Percentiles rank a stretch among this genome's conserved stretches.
phyloP scores from a whole-genome alignment of 352 stramenopile species.

The Globisporangium nagaii region DNA sequence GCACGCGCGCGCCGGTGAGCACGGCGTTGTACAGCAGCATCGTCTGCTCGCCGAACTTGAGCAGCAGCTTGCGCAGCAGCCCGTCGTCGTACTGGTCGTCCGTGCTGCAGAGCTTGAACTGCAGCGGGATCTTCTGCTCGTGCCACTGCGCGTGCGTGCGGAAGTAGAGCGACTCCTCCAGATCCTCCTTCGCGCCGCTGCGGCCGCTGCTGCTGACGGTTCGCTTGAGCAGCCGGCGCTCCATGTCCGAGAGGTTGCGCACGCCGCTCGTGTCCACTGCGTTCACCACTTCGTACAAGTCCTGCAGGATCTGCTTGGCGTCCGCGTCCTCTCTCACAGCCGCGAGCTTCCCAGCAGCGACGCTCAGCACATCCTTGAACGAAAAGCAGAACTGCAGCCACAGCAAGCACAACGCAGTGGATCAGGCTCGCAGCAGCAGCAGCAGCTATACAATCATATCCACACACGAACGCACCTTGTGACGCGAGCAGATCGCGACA shows the following conservation, averaged over 20 bases:
- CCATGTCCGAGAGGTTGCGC: slow-evolving; percentile 64
- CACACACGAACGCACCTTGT: slow-evolving; percentile 47
- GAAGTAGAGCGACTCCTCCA: slow-evolving; percentile 54
- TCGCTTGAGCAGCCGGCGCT: slow-evolving; percentile 68
- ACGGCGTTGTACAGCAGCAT: slow-evolving; percentile 87
- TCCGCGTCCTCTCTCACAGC: slow-evolving; percentile 32
- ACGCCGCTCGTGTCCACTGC: slow-evolving; percentile 55
- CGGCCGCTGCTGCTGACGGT: slow-evolving; percentile 51
- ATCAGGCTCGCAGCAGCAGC: background rate
- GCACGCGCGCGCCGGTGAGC: slow-evolving; percentile 67
- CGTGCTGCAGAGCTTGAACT: slow-evolving; percentile 80
- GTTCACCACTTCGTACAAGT: slow-evolving; percentile 73
- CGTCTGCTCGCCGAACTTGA: slow-evolving; percentile 78
- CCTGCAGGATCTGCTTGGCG: slow-evolving; percentile 38
- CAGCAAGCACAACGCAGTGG: slow-evolving; percentile 10
- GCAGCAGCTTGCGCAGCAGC: slow-evolving; percentile 56
- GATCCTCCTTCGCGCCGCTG: slow-evolving; percentile 31
- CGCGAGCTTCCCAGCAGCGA: slow-evolving; percentile 68
- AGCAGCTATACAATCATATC: background rate
- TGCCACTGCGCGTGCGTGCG: slow-evolving; percentile 49
- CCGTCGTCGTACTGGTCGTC: slow-evolving; percentile 82
- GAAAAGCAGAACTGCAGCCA: slow-evolving; percentile 48
- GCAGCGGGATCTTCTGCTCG: slow-evolving; percentile 56
- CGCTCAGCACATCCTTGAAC: slow-evolving; percentile 69
- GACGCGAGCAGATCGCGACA: slow-evolving; percentile 72